phyloP scores from a whole-genome alignment of 305 asterid species.

The Withania somnifera region DNA sequence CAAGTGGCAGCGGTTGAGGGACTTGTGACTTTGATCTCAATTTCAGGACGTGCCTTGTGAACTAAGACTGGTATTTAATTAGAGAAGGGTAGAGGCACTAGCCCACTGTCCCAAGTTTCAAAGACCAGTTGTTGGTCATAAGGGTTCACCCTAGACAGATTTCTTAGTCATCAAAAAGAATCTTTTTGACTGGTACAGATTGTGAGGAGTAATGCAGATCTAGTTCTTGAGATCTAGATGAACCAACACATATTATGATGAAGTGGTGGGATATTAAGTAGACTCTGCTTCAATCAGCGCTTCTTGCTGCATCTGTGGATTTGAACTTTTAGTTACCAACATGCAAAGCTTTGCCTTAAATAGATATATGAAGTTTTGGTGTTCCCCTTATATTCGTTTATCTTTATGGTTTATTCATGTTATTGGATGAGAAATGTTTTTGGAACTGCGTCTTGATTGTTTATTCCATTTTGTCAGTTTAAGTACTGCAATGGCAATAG shows the following conservation, averaged over 20 bases:
- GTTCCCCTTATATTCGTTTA: not conserved
- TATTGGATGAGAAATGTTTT: not conserved
- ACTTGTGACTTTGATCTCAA: not conserved
- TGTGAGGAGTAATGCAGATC: not conserved
- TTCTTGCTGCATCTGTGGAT: not conserved
- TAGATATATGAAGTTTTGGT: not conserved
- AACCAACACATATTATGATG: not conserved
- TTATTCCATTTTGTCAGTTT: too few species aligned
- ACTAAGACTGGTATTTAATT: not conserved
- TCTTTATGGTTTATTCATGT: not conserved
- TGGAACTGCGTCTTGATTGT: too few species aligned
- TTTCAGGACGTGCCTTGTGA: not conserved
- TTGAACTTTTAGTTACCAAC: not conserved
- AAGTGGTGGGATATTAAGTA: not conserved
- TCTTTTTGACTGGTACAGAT: not conserved
- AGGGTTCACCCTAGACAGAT: not conserved
- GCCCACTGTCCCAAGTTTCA: not conserved
- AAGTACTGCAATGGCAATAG: not conserved
- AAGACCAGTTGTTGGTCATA: not conserved
- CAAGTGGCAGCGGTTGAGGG: too few species aligned
- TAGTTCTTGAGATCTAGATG: not conserved
- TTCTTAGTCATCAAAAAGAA: not conserved
- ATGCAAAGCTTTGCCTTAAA: too few species aligned
- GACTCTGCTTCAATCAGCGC: not conserved
- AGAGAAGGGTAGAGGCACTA: not conserved